Conservation (phyloP, 192 early-diverging fungal species). For the Mortierella hygrophila region DNA sequence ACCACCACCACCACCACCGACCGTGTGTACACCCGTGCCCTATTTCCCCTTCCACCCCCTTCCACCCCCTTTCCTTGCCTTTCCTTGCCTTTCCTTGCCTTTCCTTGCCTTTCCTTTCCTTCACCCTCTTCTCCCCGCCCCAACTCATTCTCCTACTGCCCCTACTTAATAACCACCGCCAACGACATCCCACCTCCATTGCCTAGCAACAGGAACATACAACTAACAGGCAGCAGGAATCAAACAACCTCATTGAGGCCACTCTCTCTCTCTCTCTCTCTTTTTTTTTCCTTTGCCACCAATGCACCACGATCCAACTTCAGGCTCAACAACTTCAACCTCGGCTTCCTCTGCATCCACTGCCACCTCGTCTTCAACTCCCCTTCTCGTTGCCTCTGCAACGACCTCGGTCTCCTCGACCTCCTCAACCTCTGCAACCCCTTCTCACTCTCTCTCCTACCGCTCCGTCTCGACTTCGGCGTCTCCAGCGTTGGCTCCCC, state of each 20-base stretch:
- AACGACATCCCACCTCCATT: neutral
- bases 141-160: neutral
- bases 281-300: conserved; percentile 4
- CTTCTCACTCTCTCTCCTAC: neutral
- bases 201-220: neutral
- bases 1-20: neutral
- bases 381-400: conserved; percentile 1
- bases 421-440: conserved; percentile 4
- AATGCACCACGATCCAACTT: conserved; percentile 46
- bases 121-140: neutral
- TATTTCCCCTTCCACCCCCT: neutral
- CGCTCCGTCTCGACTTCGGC: neutral
- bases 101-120: neutral
- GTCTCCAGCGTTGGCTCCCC: conserved; percentile 21
- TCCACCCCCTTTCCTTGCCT: neutral
- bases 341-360: conserved; percentile 20
- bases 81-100: neutral
- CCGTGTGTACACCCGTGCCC: neutral
- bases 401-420: conserved; percentile 1
- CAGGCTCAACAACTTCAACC: neutral
- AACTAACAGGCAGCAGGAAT: neutral
- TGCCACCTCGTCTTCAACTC: conserved; percentile 1
- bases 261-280: neutral
- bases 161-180: neutral
- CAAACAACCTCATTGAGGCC: neutral